phyloP scores from a whole-genome alignment of 345 rosid genomes.

The Rhizophora apiculata region DNA sequence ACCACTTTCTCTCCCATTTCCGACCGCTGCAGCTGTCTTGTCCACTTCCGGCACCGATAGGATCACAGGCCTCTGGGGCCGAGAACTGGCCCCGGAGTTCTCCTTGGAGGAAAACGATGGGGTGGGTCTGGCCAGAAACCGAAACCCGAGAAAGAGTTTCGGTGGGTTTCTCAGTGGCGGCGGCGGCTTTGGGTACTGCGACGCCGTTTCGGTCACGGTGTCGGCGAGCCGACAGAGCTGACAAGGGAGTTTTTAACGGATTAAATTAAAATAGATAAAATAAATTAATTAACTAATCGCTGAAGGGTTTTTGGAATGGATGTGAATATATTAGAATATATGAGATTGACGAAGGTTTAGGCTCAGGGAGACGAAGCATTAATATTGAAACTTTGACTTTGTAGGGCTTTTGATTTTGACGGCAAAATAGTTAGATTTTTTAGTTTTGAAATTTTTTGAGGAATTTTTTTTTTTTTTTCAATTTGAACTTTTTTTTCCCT shows the following conservation, averaged over 20 bases:
- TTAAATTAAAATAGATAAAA: no score
- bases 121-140: slow-evolving; percentile 22
- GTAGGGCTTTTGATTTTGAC: no score
- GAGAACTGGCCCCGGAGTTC: slow-evolving; percentile 39
- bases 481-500: no score
- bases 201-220: slow-evolving; percentile 46
- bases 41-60: slow-evolving; percentile 55
- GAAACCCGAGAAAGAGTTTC: slow-evolving; percentile 51
- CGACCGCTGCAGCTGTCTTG: slow-evolving; percentile 26
- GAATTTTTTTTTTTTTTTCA: no score
- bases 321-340: no score
- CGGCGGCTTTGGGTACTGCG: slow-evolving; percentile 29
- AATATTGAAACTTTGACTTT: no score
- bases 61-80: slow-evolving; percentile 57
- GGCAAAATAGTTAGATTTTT: no score
- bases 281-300: no score
- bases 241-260: slow-evolving; percentile 35
- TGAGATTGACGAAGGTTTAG: no score
- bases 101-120: slow-evolving; percentile 51
- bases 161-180: slow-evolving; percentile 24
- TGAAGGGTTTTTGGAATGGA: no score
- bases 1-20: slow-evolving; percentile 24
- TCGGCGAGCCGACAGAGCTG: slow-evolving; percentile 57
- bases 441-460: no score
- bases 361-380: no score